Evolutionary conservation across 78 protist genomes (phyloP).

Genomic region (Anaeramoeba ignava): DNA sequence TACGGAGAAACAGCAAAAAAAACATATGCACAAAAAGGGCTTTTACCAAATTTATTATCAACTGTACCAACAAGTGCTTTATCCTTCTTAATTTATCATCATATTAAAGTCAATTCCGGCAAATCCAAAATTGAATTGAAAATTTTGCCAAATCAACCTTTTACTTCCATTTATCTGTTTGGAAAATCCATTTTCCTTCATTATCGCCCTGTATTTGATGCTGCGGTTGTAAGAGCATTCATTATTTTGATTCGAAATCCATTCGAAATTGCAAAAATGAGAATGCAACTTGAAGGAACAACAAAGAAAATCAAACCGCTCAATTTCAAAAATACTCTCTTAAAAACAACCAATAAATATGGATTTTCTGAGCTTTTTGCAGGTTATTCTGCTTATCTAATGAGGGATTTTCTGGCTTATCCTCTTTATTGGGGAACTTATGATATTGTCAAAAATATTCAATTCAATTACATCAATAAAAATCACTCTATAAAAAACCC

Average conservation of each 20-base stretch:
- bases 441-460: not conserved
- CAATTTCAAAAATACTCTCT: not conserved
- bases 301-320: not conserved
- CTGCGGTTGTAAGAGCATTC: not conserved
- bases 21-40: not conserved
- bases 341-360: not conserved
- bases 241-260: not conserved
- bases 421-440: not conserved
- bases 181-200: no score
- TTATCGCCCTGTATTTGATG: not conserved
- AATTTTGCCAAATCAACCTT: not conserved
- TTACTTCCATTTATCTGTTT: no score
- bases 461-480: no score
- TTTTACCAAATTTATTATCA: not conserved
- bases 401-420: not conserved
- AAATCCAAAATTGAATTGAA: not conserved
- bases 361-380: not conserved
- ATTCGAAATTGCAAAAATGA: not conserved
- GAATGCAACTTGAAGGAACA: not conserved
- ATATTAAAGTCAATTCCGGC: not conserved
- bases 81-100: not conserved
- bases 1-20: not conserved
- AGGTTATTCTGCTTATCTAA: not conserved
- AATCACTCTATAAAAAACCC: no score
- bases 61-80: not conserved